Evolutionary conservation across 2,329 filamentous ascomycete species (phyloP), one percentile per base, ranked within the genome.

Genomic region (Ceratocystis cubensis): DNA sequence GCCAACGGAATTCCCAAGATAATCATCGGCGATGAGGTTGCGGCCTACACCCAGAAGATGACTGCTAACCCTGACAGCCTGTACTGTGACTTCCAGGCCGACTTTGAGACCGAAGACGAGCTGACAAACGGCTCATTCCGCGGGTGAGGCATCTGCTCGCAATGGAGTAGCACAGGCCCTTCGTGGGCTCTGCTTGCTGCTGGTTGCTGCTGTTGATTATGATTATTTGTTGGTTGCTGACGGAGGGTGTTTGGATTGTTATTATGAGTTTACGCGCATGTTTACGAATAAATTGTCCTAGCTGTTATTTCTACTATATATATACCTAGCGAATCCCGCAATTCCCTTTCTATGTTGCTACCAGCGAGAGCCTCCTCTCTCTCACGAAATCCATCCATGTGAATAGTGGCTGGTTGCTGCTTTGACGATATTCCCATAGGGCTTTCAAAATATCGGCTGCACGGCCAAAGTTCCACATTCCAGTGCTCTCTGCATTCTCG

Each of bases 21-120:
- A 10, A 41, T 77, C 37, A 76, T 79, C 50, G 74, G 72, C 33
- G 75, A 78, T 45, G 75, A 77, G 63, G 77, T 78, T 70, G 77
- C 76, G 0, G 71, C 73, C 17, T 76, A 76, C 62, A 75, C 72
- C 30, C 74, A 73, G 46, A 67, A 69, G 45, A 73, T 69, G 65
- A 71, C 69, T 0, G 69, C 69, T 10, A 70, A 64, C 7, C 62
- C 71, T 0, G 70, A 71, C 1, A 71, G 69, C 56, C 33, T 68
- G 5, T 69, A 69, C 48, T 64, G 57, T 8, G 69, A 70, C 33
- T 71, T 71, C 20, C 69, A 69, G 50, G 68, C 67, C 3, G 69
- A 70, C n/a, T 67, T 65, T 44, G 69, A 70, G 56, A 63, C 68
- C 2, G 69, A 70, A 48, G 67, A 69, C 2, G 66, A 59, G 41